phyloP scores from a whole-genome alignment of 2,329 filamentous ascomycete genomes.

The Ceratocystis diversiconidia region DNA sequence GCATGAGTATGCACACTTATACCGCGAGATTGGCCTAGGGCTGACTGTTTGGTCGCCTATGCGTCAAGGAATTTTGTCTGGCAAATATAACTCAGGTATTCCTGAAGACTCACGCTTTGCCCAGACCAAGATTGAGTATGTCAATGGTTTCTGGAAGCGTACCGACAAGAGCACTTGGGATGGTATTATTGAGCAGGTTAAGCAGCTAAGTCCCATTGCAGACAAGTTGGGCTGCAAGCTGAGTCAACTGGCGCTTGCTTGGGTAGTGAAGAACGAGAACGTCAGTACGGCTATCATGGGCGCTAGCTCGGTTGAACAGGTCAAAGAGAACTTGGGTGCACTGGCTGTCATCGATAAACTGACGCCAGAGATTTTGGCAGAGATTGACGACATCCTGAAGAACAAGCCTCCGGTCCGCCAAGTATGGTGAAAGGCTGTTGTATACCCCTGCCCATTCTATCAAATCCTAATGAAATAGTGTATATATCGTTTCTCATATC shows the following conservation, averaged over 20 bases:
- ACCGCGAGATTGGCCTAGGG: slow-evolving; percentile 44
- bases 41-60: slow-evolving; percentile 51
- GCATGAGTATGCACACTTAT: slow-evolving; percentile 45
- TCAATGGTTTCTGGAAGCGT: slow-evolving; percentile 38
- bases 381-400: slow-evolving; percentile 44
- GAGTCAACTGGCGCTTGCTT: slow-evolving; percentile 43
- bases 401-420: slow-evolving; percentile 40
- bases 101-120: slow-evolving; percentile 45
- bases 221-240: slow-evolving; percentile 46
- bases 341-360: slow-evolving; percentile 39
- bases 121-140: slow-evolving; percentile 40
- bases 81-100: slow-evolving; percentile 49
- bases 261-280: slow-evolving; percentile 48
- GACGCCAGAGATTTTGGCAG: slow-evolving; percentile 42
- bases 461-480: not conserved
- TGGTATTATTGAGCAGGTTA: slow-evolving; percentile 43
- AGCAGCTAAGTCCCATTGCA: slow-evolving; percentile 46
- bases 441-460: no score
- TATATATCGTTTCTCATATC: not conserved
- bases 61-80: slow-evolving; percentile 43
- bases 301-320: slow-evolving; percentile 42
- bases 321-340: slow-evolving; percentile 45
- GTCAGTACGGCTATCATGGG: slow-evolving; percentile 49
- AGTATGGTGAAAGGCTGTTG: not conserved
- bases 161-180: slow-evolving; percentile 41